phyloP scores from a whole-genome alignment of 2,329 filamentous ascomycete genomes.

The Pyricularia pennisetigena region DNA sequence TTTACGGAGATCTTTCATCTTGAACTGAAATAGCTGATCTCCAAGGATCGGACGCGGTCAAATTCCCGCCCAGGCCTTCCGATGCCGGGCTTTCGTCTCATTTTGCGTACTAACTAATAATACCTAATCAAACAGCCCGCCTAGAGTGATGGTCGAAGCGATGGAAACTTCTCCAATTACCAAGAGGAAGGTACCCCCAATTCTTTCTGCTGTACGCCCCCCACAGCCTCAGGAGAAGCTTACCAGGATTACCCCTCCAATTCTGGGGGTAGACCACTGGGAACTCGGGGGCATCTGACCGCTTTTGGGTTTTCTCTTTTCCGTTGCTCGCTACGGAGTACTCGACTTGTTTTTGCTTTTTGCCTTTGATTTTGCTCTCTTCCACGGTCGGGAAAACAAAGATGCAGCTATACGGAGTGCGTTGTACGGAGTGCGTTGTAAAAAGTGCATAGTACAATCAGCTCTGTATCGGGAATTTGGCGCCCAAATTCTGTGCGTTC shows the following conservation, averaged over 20 bases:
- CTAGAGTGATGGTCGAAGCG: neutral
- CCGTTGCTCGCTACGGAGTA: neutral
- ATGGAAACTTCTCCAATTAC: neutral
- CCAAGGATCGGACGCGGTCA: neutral
- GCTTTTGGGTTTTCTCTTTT: neutral
- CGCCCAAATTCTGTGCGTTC: no score
- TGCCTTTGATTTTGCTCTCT: neutral
- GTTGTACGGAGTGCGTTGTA: neutral
- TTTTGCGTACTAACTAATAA: neutral
- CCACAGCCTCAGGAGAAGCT: neutral
- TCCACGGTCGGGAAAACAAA: neutral
- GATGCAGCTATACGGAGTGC: neutral
- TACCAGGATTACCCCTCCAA: neutral
- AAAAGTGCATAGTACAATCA: neutral
- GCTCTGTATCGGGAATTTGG: neutral
- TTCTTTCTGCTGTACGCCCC: neutral
- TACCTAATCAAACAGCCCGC: neutral
- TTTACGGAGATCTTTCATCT: neutral
- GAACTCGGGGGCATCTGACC: neutral
- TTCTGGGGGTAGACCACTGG: neutral
- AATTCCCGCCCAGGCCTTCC: neutral
- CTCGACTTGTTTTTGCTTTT: neutral
- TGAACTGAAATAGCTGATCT: neutral
- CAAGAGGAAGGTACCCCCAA: neutral
- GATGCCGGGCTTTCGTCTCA: neutral